Evolutionary conservation across 768 basidiomycete genomes (phyloP).

Genomic region (Boletus tomentosulus): DNA sequence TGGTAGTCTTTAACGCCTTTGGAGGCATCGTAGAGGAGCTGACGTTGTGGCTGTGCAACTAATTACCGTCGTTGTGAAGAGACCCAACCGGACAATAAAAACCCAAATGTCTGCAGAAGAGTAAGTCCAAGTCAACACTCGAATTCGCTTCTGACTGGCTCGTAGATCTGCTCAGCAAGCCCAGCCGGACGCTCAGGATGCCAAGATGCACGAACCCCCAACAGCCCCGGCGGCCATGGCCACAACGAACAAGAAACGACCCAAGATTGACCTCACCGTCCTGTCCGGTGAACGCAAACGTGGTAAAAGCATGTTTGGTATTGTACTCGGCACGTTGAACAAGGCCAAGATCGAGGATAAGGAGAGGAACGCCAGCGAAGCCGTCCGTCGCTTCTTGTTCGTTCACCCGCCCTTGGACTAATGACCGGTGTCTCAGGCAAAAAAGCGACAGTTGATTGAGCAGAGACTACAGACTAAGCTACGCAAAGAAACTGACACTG

Average conservation of each 20-base stretch:
- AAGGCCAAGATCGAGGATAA: conserved; percentile 87
- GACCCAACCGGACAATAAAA: conserved; percentile 16
- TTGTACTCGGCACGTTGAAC: conserved; percentile 77
- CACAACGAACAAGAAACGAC: conserved; percentile 55
- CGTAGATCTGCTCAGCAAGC: conserved; percentile 32
- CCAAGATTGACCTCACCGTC: conserved; percentile 63
- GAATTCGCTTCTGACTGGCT: not conserved
- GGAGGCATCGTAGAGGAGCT: conserved; percentile 18
- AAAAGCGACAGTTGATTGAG: conserved; percentile 79
- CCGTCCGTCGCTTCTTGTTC: conserved; percentile 42
- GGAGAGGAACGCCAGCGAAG: conserved; percentile 80
- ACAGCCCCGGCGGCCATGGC: conserved; percentile 46
- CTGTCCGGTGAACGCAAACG: conserved; percentile 65
- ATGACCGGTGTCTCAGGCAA: conserved; percentile 49
- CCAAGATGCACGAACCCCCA: conserved; percentile 37
- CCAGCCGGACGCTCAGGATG: conserved; percentile 28
- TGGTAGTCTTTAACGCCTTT: conserved; percentile 4
- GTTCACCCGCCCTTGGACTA: conserved; percentile 2
- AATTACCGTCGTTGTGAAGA: conserved; percentile 18
- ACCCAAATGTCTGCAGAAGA: conserved; percentile 50
- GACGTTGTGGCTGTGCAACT: conserved; percentile 10
- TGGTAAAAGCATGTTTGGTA: conserved; percentile 85
- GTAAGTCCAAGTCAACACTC: conserved; percentile 30
- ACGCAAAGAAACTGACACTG: conserved; percentile 80
- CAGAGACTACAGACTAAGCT: conserved; percentile 83